Percentiles rank a stretch among this genome's conserved stretches.
Evolutionary conservation across 176 grass and related monocot species (phyloP).

Genomic region (Dactylis glomerata): DNA sequence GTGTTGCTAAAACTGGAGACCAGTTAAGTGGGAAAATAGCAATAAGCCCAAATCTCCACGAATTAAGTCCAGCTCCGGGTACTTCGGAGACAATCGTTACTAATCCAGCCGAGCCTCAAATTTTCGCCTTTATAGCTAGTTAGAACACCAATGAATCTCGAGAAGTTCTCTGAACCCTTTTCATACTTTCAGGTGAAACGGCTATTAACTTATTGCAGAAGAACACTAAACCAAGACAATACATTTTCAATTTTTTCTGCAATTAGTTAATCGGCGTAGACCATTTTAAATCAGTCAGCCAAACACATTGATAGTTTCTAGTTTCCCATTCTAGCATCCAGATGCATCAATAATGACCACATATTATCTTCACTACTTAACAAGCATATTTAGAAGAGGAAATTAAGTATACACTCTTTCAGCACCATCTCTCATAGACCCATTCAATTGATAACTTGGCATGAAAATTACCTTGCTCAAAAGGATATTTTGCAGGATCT

Average conservation of each 20-base stretch:
- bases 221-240: too few relatives aligned
- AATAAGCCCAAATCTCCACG: conserved; percentile 17
- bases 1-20: conserved; percentile 5
- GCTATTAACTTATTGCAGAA: conserved; percentile 19
- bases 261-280: too few relatives aligned
- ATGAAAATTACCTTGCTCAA: conserved; percentile 83
- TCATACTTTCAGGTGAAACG: conserved; percentile 4
- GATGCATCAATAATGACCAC: background rate
- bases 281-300: conserved; percentile 3
- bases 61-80: background rate
- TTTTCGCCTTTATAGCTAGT: background rate
- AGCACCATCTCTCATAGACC: conserved; percentile 1
- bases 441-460: conserved; percentile 1
- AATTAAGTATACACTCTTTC: background rate
- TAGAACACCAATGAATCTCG: background rate
- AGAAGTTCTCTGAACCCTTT: background rate
- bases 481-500: conserved; percentile 84
- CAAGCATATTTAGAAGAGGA: conserved; percentile 2
- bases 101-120: background rate
- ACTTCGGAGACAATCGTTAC: background rate
- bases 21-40: background rate
- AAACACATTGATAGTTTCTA: background rate
- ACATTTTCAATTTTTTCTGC: too few relatives aligned
- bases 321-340: background rate
- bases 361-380: conserved; percentile 8